Evolutionary conservation across 495 filamentous ascomycete species (phyloP), one percentile per base, ranked within the genome.

Genomic region (Penicillium crystallinum): DNA sequence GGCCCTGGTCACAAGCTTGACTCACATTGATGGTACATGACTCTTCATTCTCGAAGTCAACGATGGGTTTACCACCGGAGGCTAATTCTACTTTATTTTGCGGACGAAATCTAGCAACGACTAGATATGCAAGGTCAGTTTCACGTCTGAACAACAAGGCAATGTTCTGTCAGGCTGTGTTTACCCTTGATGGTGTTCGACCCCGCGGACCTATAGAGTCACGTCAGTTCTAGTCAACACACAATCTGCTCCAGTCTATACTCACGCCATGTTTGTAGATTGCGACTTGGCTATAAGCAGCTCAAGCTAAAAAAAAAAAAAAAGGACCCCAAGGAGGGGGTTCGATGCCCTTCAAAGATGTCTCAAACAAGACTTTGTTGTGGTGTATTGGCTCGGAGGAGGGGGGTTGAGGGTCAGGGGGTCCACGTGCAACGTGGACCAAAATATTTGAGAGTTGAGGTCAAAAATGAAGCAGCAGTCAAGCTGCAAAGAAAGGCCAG

Each of bases 81-180:
- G 85, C 78, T 59, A 93, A 78, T 73, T 98, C 93, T 57, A 90
- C 76, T 68, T 88, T 90, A 76, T 98, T 98, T 70, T 96, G 92
- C 55, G 93, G 93, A 56, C 93, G 86, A 73, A 98, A 98, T 60
- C 93, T 89, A 73, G 91, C 93, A 69, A 98, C 91, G 64, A 98
- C 93, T 81, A 53, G 49, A 47, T 30, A 43, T 55, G 22, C 48
- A 30, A 31, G 30, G 30, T 50, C 29, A 50, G 37, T 31, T 7
- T n/a, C 11, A 17, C 4, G 17, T 17, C 19, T 21, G 21, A 17
- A 25, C 6, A 22, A 6, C 8, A n/a, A 9, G 5, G 25, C 4
- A 33, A 36, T 9, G 8, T 42, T 38, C 12, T 12, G 52, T 38
- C 31, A 58, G 27, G 44, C 62, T 53, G 63, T 61, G 59, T 72